phyloP scores from a whole-genome alignment of 305 asterid genomes.

The Fraxinus sp. region DNA sequence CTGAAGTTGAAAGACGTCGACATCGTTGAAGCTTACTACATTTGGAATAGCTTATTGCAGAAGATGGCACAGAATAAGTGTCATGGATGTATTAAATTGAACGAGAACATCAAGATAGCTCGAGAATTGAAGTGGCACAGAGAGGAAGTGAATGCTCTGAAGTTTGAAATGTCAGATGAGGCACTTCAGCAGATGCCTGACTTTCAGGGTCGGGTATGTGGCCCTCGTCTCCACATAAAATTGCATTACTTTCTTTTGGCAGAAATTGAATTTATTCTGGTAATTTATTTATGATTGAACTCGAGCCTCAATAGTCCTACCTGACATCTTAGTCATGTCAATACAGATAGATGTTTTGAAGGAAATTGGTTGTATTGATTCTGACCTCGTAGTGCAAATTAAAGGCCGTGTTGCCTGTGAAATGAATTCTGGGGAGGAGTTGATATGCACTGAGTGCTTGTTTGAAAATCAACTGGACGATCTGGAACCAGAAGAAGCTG shows the following conservation, averaged over 20 bases:
- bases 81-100: conserved; percentile 82
- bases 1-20: conserved; percentile 73
- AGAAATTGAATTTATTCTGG: neutral
- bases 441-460: conserved; percentile 94
- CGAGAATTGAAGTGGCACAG: conserved; percentile 55
- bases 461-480: conserved; percentile 94
- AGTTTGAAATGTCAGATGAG: conserved; percentile 94
- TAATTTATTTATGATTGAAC: conserved; percentile 15
- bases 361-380: conserved; percentile 85
- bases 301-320: conserved; percentile 15
- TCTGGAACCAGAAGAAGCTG: conserved; percentile 98
- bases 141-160: conserved; percentile 73
- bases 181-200: conserved; percentile 99
- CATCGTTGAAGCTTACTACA: conserved; percentile 62
- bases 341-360: conserved; percentile 92
- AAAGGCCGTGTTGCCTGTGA: conserved; percentile 99
- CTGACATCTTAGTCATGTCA: conserved; percentile 28
- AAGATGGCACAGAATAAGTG: conserved; percentile 90
- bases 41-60: conserved; percentile 70
- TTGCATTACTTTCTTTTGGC: conserved; percentile 1
- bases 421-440: conserved; percentile 99
- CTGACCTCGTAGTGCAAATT: conserved; percentile 92
- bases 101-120: conserved; percentile 79
- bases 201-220: conserved; percentile 96
- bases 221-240: conserved; percentile 21